Percentiles rank a stretch among this genome's conserved stretches.
Evolutionary conservation across 2,329 filamentous ascomycete species (phyloP).

Genomic region (Aspergillus sp.): DNA sequence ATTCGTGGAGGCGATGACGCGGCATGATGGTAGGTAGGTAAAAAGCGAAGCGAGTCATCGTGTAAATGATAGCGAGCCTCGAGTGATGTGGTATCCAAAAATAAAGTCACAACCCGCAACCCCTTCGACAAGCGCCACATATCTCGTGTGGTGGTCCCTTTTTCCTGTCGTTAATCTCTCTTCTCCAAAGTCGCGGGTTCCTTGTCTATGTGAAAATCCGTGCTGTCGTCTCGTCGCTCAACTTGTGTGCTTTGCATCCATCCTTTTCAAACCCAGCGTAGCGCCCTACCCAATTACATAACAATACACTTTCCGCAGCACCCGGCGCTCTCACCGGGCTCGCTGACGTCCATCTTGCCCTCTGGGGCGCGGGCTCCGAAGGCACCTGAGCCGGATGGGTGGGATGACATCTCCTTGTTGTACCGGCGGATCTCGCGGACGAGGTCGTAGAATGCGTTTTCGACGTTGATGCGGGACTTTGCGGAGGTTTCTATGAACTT

Average conservation of each 20-base stretch:
- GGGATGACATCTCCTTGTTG: constrained; percentile 96
- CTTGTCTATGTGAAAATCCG: constrained; percentile 22
- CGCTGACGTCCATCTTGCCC: constrained; percentile 75
- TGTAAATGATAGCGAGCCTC: constrained; percentile 33
- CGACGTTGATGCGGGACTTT: constrained; percentile 97
- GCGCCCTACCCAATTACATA: constrained; percentile 59
- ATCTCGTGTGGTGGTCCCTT: constrained; percentile 24
- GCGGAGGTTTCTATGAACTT: constrained; percentile 99
- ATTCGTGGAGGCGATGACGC: constrained; percentile 44
- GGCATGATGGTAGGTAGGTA: constrained; percentile 32
- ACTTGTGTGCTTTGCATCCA: constrained; percentile 25
- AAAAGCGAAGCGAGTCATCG: constrained; percentile 32
- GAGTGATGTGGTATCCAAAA: constrained; percentile 24
- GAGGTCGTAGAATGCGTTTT: constrained; percentile 98
- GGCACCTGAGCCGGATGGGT: constrained; percentile 70
- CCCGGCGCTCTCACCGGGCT: constrained; percentile 57
- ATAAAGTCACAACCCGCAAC: constrained; percentile 26
- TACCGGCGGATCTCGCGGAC: constrained; percentile 97
- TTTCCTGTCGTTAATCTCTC: constrained; percentile 26
- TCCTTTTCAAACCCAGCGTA: constrained; percentile 23
- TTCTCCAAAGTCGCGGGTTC: constrained; percentile 19
- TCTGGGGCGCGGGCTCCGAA: constrained; percentile 64
- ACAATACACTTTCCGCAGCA: constrained; percentile 87
- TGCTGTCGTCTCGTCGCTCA: constrained; percentile 27
- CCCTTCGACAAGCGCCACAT: constrained; percentile 27